Base-by-base conservation (phyloP, 441 rosid genomes). In the Pelargonium cotyledonis region DNA sequence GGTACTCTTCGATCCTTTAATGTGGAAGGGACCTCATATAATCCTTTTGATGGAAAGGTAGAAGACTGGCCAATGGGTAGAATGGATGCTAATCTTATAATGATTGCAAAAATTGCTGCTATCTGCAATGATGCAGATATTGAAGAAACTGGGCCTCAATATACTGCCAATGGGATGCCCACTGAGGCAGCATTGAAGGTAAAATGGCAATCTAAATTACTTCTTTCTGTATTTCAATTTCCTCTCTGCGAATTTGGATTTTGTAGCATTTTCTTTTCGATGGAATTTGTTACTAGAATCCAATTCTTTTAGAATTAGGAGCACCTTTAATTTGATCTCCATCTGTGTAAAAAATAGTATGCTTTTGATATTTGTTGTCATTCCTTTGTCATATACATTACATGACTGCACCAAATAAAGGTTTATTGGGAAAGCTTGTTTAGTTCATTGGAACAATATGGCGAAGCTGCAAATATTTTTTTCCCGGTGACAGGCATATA, bases 111-210 rank as follows among this genome's bases (percentile, higher is more conserved):
- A 75, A 80, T 80, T 3, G 79, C 83, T 15, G 76, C 82, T 2
- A 73, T 76, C 7, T 83, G 86, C 76, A 83, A 83, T 44, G 84
- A 83, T 75, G 84, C 84, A 14, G 46, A 75, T 61, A 55, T 83
- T 44, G 55, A 63, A 2, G 77, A 64, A 63, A 61, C 82, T 5
- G 83, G 79, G 60, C 64, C 73, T 47, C 77, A 83, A 75, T 79
- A 70, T 70, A 71, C 77, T 38, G 69, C 86, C 63, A 79, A 75
- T 57, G 86, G 86, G 23, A 83, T 83, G 83, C 84, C 86, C 41
- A 80, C 86, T 11, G 84, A 83, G 69, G 86, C 84, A 67, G 84
- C 86, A n/a, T 67, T 83, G 44, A 73, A 77, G 86, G 82, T 83
- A 29, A 66, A 68, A 18, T 60, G 61, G 26, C 61, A 55, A 55